Base-by-base conservation (phyloP, 148 eudicot genomes). In the Camellia sinensis region DNA sequence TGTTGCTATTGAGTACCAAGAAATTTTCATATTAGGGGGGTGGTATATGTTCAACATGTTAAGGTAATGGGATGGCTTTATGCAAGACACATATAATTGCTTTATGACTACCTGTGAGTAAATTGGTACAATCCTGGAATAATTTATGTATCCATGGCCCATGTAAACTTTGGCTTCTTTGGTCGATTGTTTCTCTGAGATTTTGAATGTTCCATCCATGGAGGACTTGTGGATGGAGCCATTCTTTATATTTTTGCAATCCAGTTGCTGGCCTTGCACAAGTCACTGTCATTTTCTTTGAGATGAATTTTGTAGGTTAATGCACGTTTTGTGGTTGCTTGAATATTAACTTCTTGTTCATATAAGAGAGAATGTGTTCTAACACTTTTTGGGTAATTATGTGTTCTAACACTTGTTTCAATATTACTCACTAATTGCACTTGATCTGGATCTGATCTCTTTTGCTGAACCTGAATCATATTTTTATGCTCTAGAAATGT, bases 361-460 rank as follows among this genome's bases (percentile, higher is more conserved):
- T 50, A 5, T 53, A 19, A 13, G 77, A 40, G 57, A 48, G 57
- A 37, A 11, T 19, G 12, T 53, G 57, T 53, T 53, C 57, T 53
- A 53, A 53, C 9, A 12, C 9, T 53, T 53, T 6, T 29, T 29
- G 37, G 37, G 37, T 29, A 29, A 29, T 29, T 29, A 29, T 29
- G 37, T 29, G 40, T 53, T 71, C 74, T 68, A 7, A 10, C 43
- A 18, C 52, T 44, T 68, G 21, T 68, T 7, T 17, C 19, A 19
- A 19, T 17, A 22, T 22, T 64, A 19, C 67, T 53, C 53, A 13
- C 61, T 50, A 19, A 52, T 29, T 73, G 57, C 41, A 10, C 19
- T 71, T 73, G 61, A 53, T 22, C 22, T 19, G 57, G 40, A 46
- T 73, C 19, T 53, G 63, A 73, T 73, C 19, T 37, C 63, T 71